Evolutionary conservation across 1,284 basidiomycete species (phyloP), one percentile per base, ranked within the genome.

Genomic region (Leccinum cinnamomeum): DNA sequence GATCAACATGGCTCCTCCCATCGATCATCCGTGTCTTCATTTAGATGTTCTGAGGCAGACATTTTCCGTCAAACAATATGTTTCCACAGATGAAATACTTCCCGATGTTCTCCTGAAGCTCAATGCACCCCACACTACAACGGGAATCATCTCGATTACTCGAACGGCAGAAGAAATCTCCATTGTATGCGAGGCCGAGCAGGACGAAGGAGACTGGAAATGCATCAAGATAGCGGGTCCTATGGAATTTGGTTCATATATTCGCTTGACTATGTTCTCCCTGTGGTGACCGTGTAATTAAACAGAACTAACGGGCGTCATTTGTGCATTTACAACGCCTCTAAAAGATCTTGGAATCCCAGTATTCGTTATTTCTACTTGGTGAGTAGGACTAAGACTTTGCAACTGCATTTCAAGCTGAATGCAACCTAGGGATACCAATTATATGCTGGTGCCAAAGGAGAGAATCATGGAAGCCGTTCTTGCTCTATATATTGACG

Each of bases 331-430:
- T 54, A 80, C 84, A 1, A 75, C 76, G 18, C 84, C 86, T n/a
- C 74, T 91, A 56, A 84, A 84, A 71, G 70, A 75, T 18, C 84
- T 82, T 6, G 74, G 76, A 51, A 76, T 90, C 1, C 81, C 82
- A 1, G 80, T 91, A 5, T 91, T 88, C 70, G 84, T 82, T 10
- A 65, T 88, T 30, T 90, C 88, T 10, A 90, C 89, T n/a, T 91
- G 86, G 88, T 88, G 67, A 67, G 79, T 71, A 51, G 23, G 23
- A 53, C 16, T 18, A 20, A 20, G 20, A 20, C 18, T 46, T n/a
- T 1, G 48, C 18, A 53, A 11, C 51, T 20, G 46, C 54, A 20
- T 44, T 46, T 58, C 25, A 30, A 48, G 53, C 62, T 55, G 56
- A 56, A 58, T 14, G 20, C 55, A 48, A 33, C 37, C 60, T 56